Evolutionary conservation across 805 yeast species (phyloP).

Genomic region (Torulaspora maleeae): DNA sequence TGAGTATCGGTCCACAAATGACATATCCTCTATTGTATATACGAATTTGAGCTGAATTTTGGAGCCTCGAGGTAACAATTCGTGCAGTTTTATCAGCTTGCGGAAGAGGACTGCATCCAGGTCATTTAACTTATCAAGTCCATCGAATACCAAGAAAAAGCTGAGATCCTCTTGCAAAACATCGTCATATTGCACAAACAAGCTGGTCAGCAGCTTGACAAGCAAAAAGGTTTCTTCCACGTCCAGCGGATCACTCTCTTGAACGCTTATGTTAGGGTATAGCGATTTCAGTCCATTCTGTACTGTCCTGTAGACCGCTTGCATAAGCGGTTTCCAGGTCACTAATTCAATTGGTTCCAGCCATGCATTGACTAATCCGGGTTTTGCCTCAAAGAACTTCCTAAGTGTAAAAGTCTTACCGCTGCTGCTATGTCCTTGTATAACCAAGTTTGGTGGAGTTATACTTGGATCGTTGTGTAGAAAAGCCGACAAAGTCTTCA

Average conservation of each 20-base stretch:
- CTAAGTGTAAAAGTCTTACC: slow-evolving; percentile 30
- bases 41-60: slow-evolving; percentile 27
- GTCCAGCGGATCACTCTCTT: slow-evolving; percentile 26
- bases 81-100: slow-evolving; percentile 28
- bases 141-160: slow-evolving; percentile 30
- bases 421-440: slow-evolving; percentile 31
- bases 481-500: slow-evolving; percentile 20
- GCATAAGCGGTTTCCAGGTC: slow-evolving; percentile 33
- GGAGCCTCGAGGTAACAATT: slow-evolving; percentile 17
- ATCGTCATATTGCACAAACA: slow-evolving; percentile 13
- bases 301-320: slow-evolving; percentile 26
- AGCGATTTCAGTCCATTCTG: slow-evolving; percentile 17
- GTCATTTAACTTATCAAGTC: slow-evolving; percentile 33
- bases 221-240: slow-evolving; percentile 32
- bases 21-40: slow-evolving; percentile 23
- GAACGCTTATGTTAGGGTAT: slow-evolving; percentile 14
- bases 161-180: slow-evolving; percentile 8
- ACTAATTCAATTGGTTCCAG: slow-evolving; percentile 31
- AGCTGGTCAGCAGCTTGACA: slow-evolving; percentile 19
- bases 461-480: slow-evolving; percentile 20
- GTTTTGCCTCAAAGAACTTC: slow-evolving; percentile 18
- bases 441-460: slow-evolving; percentile 25
- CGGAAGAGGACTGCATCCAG: slow-evolving; percentile 29
- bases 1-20: slow-evolving; percentile 27
- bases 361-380: slow-evolving; percentile 17